Evolutionary conservation across 257 asterid genomes (phyloP).

Genomic region (Solanum bukasovii): DNA sequence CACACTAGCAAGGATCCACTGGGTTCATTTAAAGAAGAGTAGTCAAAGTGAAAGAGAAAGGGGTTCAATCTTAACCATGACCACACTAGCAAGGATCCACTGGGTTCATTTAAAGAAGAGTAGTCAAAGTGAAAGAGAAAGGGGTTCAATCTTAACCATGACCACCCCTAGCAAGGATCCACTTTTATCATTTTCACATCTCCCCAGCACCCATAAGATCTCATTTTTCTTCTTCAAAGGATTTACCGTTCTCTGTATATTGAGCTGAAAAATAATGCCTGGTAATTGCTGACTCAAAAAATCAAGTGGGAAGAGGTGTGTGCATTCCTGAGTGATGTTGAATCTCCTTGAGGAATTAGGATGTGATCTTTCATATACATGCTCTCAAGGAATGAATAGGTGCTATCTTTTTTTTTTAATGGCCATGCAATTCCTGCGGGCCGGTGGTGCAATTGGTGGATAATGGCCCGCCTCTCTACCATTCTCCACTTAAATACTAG

Average conservation of each 20-base stretch:
- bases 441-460: background rate
- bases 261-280: background rate
- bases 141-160: background rate
- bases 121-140: background rate
- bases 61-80: background rate
- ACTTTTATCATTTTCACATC: background rate
- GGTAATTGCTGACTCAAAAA: background rate
- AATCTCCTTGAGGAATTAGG: background rate
- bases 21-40: background rate
- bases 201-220: background rate
- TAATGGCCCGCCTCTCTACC: background rate
- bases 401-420: background rate
- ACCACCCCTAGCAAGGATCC: background rate
- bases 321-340: background rate
- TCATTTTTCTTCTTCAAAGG: background rate
- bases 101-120: background rate
- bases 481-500: background rate
- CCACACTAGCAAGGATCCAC: background rate
- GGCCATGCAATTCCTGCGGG: background rate
- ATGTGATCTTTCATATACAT: background rate
- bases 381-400: background rate
- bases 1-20: background rate
- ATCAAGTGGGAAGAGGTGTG: background rate
- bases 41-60: background rate
- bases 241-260: background rate